A percentile compares a stretch with the other conserved stretches of the same genome.
Evolutionary conservation across 768 basidiomycete genomes (phyloP).

Genomic region (Tylopilus plumbeoviolaceoides): DNA sequence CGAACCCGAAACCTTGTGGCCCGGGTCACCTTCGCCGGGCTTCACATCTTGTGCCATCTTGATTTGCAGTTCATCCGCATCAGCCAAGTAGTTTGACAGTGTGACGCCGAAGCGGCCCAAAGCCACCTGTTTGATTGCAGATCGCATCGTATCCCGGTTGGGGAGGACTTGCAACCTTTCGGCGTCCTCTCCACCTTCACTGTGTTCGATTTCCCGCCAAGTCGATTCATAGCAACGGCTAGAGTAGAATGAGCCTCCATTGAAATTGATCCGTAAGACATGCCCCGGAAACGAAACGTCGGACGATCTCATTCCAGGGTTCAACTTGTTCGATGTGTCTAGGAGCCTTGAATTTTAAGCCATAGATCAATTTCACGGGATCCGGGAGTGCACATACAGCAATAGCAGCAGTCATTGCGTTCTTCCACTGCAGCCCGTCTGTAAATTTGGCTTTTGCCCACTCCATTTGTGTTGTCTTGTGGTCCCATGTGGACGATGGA

Average conservation of each 20-base stretch:
- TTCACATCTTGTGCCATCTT: conserved; percentile 99
- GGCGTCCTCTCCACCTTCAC: conserved; percentile 98
- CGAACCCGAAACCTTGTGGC: conserved; percentile 92
- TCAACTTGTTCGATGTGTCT: conserved; percentile 72
- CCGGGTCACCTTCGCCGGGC: conserved; percentile 99
- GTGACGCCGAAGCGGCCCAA: conserved; percentile 98
- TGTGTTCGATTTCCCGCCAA: conserved; percentile 98
- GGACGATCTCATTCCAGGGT: conserved; percentile 99
- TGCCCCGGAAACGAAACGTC: conserved; percentile 95
- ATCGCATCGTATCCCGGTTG: conserved; percentile 92
- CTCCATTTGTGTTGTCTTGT: too few species aligned
- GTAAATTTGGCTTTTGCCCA: too few species aligned
- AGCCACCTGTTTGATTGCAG: conserved; percentile 92
- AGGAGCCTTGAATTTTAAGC: too few species aligned
- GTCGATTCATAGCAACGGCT: conserved; percentile 97
- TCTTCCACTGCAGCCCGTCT: too few species aligned
- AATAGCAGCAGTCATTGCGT: too few species aligned
- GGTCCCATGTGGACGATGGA: too few species aligned
- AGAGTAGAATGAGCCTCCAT: conserved; percentile 99
- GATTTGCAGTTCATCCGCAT: conserved; percentile 96
- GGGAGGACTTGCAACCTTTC: conserved; percentile 76
- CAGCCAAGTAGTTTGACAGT: conserved; percentile 94
- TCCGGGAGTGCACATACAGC: too few species aligned
- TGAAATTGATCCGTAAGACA: conserved; percentile 99
- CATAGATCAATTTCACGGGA: too few species aligned